phyloP scores from a whole-genome alignment of 192 early-diverging fungal genomes.

The Dispira simplex region DNA sequence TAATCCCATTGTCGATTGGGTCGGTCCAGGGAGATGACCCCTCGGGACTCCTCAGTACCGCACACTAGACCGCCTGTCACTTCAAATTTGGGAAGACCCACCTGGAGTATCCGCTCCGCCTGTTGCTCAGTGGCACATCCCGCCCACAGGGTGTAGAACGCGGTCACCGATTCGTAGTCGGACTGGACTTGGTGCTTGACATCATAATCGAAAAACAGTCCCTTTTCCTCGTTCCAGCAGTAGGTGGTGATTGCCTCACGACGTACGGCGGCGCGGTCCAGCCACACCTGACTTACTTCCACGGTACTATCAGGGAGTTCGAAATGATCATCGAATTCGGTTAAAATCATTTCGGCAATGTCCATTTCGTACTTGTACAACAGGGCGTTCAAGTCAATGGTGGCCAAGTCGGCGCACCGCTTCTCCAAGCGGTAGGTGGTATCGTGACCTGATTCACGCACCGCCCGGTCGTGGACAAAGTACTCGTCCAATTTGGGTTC shows the following conservation, averaged over 20 bases:
- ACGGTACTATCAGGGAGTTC: constrained; percentile 20
- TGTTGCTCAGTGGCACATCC: constrained; percentile 56
- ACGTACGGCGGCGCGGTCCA: constrained; percentile 39
- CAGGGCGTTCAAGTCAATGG: constrained; percentile 83
- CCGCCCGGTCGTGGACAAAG: constrained; percentile 95
- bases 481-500: constrained; percentile 85
- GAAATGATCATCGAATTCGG: constrained; percentile 38
- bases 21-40: constrained; percentile 56
- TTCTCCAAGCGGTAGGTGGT: constrained; percentile 89
- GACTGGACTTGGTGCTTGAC: constrained; percentile 42
- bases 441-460: constrained; percentile 94
- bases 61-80: constrained; percentile 82
- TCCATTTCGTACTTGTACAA: constrained; percentile 96
- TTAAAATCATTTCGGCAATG: constrained; percentile 54
- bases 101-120: constrained; percentile 55
- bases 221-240: constrained; percentile 66
- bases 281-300: constrained; percentile 40
- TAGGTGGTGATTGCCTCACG: constrained; percentile 56
- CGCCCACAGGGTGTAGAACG: constrained; percentile 89
- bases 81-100: constrained; percentile 67
- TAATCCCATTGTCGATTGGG: constrained; percentile 96
- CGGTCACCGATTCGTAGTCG: constrained; percentile 78
- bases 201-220: constrained; percentile 87
- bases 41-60: constrained; percentile 83
- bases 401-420: constrained; percentile 79